These are phyloP conservation scores for Pseudopithomyces chartarum DNA, from an alignment of 2,329 filamentous ascomycete genomes.

Conservation along the genomic window DNA sequence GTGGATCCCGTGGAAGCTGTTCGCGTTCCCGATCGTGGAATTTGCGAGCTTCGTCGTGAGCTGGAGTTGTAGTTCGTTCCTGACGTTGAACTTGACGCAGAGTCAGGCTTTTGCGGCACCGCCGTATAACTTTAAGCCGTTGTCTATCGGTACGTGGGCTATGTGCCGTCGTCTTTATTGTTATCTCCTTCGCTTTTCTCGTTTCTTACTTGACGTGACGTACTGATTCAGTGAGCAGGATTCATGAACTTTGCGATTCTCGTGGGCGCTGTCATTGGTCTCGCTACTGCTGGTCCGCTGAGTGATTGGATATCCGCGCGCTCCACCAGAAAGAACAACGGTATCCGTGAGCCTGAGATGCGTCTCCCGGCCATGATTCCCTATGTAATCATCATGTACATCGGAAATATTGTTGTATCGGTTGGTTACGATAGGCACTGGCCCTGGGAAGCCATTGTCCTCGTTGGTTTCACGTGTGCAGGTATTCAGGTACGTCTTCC, in stretches of 20 bases:
- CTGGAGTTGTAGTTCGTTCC: slow-evolving; percentile 62
- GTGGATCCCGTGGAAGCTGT: slow-evolving; percentile 66
- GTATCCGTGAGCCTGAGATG: slow-evolving; percentile 65
- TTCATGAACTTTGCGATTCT: slow-evolving; percentile 64
- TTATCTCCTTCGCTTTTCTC: not conserved
- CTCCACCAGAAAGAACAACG: slow-evolving; percentile 58
- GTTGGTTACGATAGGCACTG: slow-evolving; percentile 60
- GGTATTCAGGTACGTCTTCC: slow-evolving; percentile 47
- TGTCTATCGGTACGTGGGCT: slow-evolving; percentile 46
- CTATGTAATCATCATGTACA: slow-evolving; percentile 60
- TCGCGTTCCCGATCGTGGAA: slow-evolving; percentile 66
- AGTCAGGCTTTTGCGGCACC: slow-evolving; percentile 60
- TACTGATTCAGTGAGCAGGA: slow-evolving; percentile 25
- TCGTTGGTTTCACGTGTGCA: slow-evolving; percentile 62
- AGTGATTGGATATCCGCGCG: slow-evolving; percentile 62
- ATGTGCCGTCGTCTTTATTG: not conserved
- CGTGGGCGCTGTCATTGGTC: slow-evolving; percentile 59
- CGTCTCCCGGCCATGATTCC: slow-evolving; percentile 61
- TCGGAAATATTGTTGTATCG: slow-evolving; percentile 62
- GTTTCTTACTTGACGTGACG: not conserved
- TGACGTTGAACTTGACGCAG: slow-evolving; percentile 66
- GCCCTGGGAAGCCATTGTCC: slow-evolving; percentile 62
- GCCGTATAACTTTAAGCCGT: slow-evolving; percentile 59
- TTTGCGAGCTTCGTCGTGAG: slow-evolving; percentile 66
- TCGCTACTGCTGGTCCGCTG: slow-evolving; percentile 60